Percentiles rank a stretch among this genome's conserved stretches.
These are phyloP conservation scores for Rehmannia glutinosa DNA, from an alignment of 257 asterid genomes.

Conservation along the genomic window DNA sequence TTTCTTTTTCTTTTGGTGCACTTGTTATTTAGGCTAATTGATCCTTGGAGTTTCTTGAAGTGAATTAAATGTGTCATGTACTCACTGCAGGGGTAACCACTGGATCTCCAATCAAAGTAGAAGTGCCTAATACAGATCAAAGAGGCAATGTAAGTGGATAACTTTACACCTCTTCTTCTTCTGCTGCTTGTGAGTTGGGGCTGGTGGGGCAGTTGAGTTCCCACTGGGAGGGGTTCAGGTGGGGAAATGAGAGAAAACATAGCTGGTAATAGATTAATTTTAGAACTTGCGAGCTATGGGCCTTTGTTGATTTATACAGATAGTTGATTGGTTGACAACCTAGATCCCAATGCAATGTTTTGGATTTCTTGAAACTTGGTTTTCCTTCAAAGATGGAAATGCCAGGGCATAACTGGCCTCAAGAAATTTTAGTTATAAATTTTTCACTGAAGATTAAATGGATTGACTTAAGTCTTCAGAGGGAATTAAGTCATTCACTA, in stretches of 20 bases:
- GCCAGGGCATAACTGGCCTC: too few relatives aligned
- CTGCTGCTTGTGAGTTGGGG: background rate
- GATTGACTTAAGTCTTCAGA: background rate
- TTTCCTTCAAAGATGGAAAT: too few relatives aligned
- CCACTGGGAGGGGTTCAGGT: background rate
- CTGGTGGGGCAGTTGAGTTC: too few relatives aligned
- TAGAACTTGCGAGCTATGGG: background rate
- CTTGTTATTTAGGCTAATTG: too few relatives aligned
- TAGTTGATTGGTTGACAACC: background rate
- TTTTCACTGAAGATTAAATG: background rate
- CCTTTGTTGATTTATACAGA: background rate
- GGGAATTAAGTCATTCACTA: background rate
- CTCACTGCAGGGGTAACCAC: constrained; percentile 50
- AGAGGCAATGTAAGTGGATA: constrained; percentile 61
- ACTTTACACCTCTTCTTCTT: background rate
- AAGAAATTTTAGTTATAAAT: too few relatives aligned
- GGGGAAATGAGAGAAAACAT: background rate
- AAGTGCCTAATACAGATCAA: constrained; percentile 76
- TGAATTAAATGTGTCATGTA: constrained; percentile 13
- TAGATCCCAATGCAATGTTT: too few relatives aligned
- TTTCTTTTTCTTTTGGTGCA: background rate
- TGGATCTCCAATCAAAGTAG: constrained; percentile 70
- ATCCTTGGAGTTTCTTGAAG: too few relatives aligned
- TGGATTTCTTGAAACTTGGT: too few relatives aligned
- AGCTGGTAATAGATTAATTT: background rate